Evolutionary conservation across 2,329 filamentous ascomycete species (phyloP), one percentile per base, ranked within the genome.

Genomic region (Fusarium domesticum): DNA sequence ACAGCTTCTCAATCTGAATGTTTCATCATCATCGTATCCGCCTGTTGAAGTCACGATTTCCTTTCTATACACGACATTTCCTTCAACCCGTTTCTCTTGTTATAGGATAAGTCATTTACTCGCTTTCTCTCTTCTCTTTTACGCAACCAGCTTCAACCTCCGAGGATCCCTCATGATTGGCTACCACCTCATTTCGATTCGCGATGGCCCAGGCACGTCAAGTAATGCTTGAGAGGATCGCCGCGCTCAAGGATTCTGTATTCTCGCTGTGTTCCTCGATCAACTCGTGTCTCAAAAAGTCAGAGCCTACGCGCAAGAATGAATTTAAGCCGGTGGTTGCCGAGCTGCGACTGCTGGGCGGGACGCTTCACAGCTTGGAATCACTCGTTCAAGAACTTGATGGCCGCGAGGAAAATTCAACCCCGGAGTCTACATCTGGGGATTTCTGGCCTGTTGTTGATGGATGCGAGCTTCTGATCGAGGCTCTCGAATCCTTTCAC

Each of bases 371-470:
- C 23, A 28, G 23, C 23, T 11, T 28, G 23, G 23, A 28, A 28
- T 28, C 23, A 12, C 7, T 28, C 8, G 14, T 28, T 28, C 23
- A 11, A 11, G 23, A 28, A 28, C 23, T 28, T n/a, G 14, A 10
- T 25, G 20, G n/a, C n/a, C n/a, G 14, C 23, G 23, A 18, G 18
- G 8, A 6, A n/a, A 42, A 12, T 28, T 6, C 39, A 5, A 8
- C 3, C 2, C 33, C 10, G 18, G 18, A 31, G 10, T 17, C 37
- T 11, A 15, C 33, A 19, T n/a, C n/a, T n/a, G n/a, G n/a, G n/a
- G n/a, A 28, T 8, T 8, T 11, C 14, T 60, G 57, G 56, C 52
- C 52, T 6, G 18, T 56, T n/a, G 17, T 58, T 1, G 56, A 60
- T 8, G 49, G 46, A 7, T 51, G 41, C 15, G 58, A 59, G 18